Base-by-base conservation (phyloP, 306 rosid species). In the Cicer bijugum region DNA sequence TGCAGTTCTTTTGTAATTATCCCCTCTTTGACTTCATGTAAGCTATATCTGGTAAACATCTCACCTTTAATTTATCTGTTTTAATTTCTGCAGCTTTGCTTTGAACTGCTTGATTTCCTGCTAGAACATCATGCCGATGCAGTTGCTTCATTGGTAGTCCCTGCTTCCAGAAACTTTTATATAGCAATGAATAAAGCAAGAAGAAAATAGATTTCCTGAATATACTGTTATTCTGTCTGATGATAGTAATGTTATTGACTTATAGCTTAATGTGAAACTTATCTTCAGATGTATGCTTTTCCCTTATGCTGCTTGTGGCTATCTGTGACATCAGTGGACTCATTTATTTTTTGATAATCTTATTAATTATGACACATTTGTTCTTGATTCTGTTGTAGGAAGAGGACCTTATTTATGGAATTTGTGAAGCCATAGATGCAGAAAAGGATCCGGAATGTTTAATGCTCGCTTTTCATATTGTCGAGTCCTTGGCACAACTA, bases 391-490 rank as follows among this genome's bases (percentile, higher is more conserved):
- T 84, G 70, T 46, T 85, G 71, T 74, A 94, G 96, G 99, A 86
- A 75, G 99, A 88, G 62, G 84, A 60, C 48, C 91, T 91, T 82
- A 67, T 91, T 38, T 85, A 72, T 85, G 92, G 89, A 74, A 83
- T 88, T 83, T 94, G 92, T 83, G 97, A 83, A 89, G 92, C 96
- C 56, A 59, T 91, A 62, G 99, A 94, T 75, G 77, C 86, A 70
- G 99, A 94, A 79, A 94, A 83, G 84, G 98, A 94, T 88, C 99
- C 96, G 57, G 91, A 86, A 65, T 94, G 99, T 84, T 82, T 94
- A 80, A 63, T 88, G 88, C 75, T 84, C 20, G 83, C 90, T 68
- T 91, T 89, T 81, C 95, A 79, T 77, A 81, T 84, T 40, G 87
- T 91, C 67, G 91, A 85, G 80, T 74, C 71, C 76, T 48, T 91